A percentile compares a stretch with the other conserved stretches of the same genome.
These are phyloP conservation scores for Sporothrix humicola DNA, from an alignment of 2,329 filamentous ascomycete species.

Conservation along the genomic window DNA sequence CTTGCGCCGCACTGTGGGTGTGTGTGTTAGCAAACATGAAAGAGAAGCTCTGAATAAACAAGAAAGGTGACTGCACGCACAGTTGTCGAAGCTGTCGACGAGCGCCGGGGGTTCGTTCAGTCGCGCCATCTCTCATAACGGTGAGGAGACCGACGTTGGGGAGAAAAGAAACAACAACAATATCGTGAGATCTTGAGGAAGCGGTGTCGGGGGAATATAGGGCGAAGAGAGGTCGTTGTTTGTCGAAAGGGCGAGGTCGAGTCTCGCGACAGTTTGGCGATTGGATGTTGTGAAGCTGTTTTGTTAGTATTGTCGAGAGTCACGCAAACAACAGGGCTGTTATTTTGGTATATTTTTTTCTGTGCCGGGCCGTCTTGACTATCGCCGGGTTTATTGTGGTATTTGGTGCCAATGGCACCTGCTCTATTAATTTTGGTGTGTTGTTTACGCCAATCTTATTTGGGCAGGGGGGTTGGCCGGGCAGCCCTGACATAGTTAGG, in stretches of 20 bases:
- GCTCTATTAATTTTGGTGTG: slow-evolving; percentile 31
- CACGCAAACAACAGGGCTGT: slow-evolving; percentile 23
- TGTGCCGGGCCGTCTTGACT: slow-evolving; percentile 10
- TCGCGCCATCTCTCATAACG: slow-evolving; percentile 70
- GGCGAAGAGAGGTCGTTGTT: neutral
- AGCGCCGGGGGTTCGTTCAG: slow-evolving; percentile 75
- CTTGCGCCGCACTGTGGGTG: slow-evolving; percentile 71
- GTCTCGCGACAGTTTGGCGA: slow-evolving; percentile 16
- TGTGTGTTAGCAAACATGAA: slow-evolving; percentile 1
- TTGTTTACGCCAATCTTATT: slow-evolving; percentile 37
- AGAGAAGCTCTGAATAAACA: neutral
- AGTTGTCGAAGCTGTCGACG: slow-evolving; percentile 71
- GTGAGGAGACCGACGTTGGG: slow-evolving; percentile 22
- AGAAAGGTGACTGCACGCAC: slow-evolving; percentile 56
- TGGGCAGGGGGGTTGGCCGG: slow-evolving; percentile 36
- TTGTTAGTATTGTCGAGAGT: slow-evolving; percentile 16
- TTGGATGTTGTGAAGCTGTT: slow-evolving; percentile 24
- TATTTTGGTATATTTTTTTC: slow-evolving; percentile 12
- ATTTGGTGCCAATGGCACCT: slow-evolving; percentile 28
- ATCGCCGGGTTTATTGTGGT: slow-evolving; percentile 10
- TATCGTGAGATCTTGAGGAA: slow-evolving; percentile 18
- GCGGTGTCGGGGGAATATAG: slow-evolving; percentile 2
- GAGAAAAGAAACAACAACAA: slow-evolving; percentile 35
- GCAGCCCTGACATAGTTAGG: slow-evolving; percentile 34
- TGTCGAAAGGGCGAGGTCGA: neutral